These are phyloP conservation scores for Papiliotrema flavescens DNA, from an alignment of 1,284 basidiomycete species.

Conservation along the genomic window DNA sequence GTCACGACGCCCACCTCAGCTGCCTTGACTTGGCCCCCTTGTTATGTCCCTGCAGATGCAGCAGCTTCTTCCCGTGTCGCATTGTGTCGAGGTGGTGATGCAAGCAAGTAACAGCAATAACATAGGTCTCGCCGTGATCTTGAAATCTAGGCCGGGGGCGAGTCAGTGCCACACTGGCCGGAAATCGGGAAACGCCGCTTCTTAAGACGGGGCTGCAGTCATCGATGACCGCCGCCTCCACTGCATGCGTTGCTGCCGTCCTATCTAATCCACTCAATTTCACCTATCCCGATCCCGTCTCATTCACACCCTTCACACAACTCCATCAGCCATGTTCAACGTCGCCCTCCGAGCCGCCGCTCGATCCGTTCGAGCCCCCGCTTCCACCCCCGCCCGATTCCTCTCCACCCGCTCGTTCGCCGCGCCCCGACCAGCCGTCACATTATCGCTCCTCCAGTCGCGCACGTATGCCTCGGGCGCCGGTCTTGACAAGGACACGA, in stretches of 20 bases:
- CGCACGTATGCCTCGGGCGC: conserved; percentile 63
- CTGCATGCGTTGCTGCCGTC: no score
- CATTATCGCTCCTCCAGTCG: conserved; percentile 9
- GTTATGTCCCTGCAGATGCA: conserved; percentile 57
- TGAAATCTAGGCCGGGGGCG: neutral
- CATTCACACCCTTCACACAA: neutral
- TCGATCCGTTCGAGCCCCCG: conserved; percentile 6
- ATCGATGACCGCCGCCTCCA: no score
- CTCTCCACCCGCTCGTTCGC: conserved; percentile 11
- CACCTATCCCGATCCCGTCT: neutral
- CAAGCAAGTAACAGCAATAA: neutral
- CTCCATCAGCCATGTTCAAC: conserved; percentile 37
- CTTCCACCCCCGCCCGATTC: conserved; percentile 3
- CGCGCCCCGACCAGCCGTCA: neutral
- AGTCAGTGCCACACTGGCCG: no score
- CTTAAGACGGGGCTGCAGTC: no score
- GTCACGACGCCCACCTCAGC: neutral
- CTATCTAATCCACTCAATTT: neutral
- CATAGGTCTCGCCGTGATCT: neutral
- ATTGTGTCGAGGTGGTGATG: conserved; percentile 49
- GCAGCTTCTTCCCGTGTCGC: conserved; percentile 88
- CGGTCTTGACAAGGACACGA: conserved; percentile 68
- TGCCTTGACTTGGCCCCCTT: neutral
- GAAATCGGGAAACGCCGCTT: no score
- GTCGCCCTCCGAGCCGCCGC: conserved; percentile 23